Evolutionary conservation across 441 rosid genomes (phyloP).

Genomic region (Mallotus repandus): DNA sequence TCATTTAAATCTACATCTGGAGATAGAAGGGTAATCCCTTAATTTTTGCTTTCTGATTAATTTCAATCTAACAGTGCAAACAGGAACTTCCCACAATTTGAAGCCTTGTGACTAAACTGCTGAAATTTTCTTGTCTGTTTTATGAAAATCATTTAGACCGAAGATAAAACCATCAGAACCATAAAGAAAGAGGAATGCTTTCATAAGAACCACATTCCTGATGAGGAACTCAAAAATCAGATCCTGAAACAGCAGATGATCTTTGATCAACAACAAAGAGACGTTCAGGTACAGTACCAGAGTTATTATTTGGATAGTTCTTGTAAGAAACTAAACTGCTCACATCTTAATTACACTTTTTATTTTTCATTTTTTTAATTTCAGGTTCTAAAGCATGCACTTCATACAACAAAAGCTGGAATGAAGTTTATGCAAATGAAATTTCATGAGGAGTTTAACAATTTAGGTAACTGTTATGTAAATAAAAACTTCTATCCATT

Average conservation of each 20-base stretch:
- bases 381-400: slow-evolving; percentile 70
- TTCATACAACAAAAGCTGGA: slow-evolving; percentile 76
- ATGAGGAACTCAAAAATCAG: slow-evolving; percentile 51
- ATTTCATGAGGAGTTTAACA: slow-evolving; percentile 77
- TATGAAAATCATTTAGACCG: slow-evolving; percentile 41
- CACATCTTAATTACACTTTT: too few species aligned
- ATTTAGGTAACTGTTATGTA: slow-evolving; percentile 51
- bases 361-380: not conserved
- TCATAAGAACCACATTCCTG: slow-evolving; percentile 37
- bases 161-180: slow-evolving; percentile 47
- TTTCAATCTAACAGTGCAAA: not conserved
- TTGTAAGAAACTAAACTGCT: slow-evolving; percentile 14
- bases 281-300: slow-evolving; percentile 51
- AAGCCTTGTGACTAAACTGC: not conserved
- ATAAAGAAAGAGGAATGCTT: slow-evolving; percentile 46
- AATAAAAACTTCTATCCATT: slow-evolving; percentile 3
- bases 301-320: slow-evolving; percentile 12
- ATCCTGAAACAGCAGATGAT: slow-evolving; percentile 48
- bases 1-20: slow-evolving; percentile 36
- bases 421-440: slow-evolving; percentile 86
- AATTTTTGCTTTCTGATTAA: slow-evolving; percentile 19
- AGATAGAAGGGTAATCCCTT: slow-evolving; percentile 56
- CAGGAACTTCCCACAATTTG: not conserved
- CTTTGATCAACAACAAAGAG: slow-evolving; percentile 71
- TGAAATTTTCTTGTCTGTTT: slow-evolving; percentile 20